phyloP scores from a whole-genome alignment of 2,329 filamentous ascomycete species.

The Scortechinia acanthostroma region DNA sequence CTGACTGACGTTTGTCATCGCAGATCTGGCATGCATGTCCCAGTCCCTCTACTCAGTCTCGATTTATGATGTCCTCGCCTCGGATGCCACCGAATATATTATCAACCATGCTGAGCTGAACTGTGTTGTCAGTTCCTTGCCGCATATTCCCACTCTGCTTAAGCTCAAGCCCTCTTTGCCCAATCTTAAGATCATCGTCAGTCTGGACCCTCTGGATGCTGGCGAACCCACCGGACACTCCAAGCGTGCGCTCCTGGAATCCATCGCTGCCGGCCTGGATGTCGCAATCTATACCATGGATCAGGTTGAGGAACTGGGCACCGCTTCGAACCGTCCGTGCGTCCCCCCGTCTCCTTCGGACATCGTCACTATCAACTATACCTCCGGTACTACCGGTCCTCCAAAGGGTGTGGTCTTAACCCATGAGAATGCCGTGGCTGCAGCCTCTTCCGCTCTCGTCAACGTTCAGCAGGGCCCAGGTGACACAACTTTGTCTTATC shows the following conservation, averaged over 20 bases:
- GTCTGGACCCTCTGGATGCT: slow-evolving; percentile 72
- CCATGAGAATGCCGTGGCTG: slow-evolving; percentile 74
- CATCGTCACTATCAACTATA: slow-evolving; percentile 84
- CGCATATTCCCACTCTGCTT: slow-evolving; percentile 74
- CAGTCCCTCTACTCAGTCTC: slow-evolving; percentile 86
- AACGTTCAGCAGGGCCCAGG: slow-evolving; percentile 34
- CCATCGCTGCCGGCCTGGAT: slow-evolving; percentile 67
- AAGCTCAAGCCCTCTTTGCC: slow-evolving; percentile 74
- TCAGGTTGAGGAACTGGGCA: slow-evolving; percentile 77
- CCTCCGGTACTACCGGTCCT: slow-evolving; percentile 75
- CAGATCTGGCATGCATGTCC: slow-evolving; percentile 79
- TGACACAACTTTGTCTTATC: slow-evolving; percentile 74
- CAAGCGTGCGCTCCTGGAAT: slow-evolving; percentile 72
- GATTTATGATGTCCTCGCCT: slow-evolving; percentile 90
- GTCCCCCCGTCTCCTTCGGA: slow-evolving; percentile 70
- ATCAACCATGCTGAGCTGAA: slow-evolving; percentile 78
- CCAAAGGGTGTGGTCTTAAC: slow-evolving; percentile 80
- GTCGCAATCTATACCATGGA: slow-evolving; percentile 73
- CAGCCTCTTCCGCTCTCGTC: slow-evolving; percentile 52
- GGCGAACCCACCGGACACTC: slow-evolving; percentile 72
- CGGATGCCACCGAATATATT: slow-evolving; percentile 88
- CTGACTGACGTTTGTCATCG: not conserved
- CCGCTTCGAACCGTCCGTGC: slow-evolving; percentile 59
- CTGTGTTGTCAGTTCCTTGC: slow-evolving; percentile 72
- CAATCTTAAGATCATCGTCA: slow-evolving; percentile 78